A percentile compares a stretch with the other conserved stretches of the same genome.
phyloP scores from a whole-genome alignment of 495 filamentous ascomycete species.

The Aspergillus steynii region DNA sequence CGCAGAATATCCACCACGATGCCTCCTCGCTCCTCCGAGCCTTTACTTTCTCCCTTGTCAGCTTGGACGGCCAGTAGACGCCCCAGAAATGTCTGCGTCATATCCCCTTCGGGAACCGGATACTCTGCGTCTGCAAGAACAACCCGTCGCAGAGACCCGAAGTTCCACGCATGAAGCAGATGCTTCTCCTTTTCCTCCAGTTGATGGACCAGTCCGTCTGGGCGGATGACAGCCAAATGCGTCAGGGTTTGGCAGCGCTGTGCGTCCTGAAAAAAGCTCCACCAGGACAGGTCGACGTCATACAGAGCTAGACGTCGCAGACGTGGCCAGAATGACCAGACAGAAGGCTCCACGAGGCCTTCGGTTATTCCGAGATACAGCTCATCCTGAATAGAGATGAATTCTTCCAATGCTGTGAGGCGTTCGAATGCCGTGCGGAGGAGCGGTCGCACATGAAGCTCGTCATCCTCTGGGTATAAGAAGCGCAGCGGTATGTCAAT shows the following conservation, averaged over 20 bases:
- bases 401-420: conserved; percentile 32
- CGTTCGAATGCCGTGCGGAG: conserved; percentile 28
- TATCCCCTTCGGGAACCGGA: too few species aligned
- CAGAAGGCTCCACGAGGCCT: conserved; percentile 21
- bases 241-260: conserved; percentile 26
- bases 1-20: neutral
- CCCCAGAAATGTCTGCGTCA: too few species aligned
- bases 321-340: conserved; percentile 34
- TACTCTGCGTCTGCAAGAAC: too few species aligned
- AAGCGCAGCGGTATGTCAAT: conserved; percentile 18
- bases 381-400: conserved; percentile 19
- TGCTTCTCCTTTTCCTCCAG: neutral
- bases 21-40: too few species aligned
- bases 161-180: too few species aligned
- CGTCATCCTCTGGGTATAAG: conserved; percentile 21
- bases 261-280: conserved; percentile 27
- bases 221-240: conserved; percentile 35
- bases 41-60: too few species aligned
- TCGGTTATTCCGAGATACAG: conserved; percentile 22
- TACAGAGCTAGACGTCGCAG: conserved; percentile 35
- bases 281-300: conserved; percentile 24
- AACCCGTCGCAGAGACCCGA: too few species aligned
- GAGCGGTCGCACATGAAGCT: conserved; percentile 18
- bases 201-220: conserved; percentile 18
- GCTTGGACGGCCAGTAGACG: too few species aligned